phyloP scores from a whole-genome alignment of 768 basidiomycete genomes.

The Lactarius sanguifluus region DNA sequence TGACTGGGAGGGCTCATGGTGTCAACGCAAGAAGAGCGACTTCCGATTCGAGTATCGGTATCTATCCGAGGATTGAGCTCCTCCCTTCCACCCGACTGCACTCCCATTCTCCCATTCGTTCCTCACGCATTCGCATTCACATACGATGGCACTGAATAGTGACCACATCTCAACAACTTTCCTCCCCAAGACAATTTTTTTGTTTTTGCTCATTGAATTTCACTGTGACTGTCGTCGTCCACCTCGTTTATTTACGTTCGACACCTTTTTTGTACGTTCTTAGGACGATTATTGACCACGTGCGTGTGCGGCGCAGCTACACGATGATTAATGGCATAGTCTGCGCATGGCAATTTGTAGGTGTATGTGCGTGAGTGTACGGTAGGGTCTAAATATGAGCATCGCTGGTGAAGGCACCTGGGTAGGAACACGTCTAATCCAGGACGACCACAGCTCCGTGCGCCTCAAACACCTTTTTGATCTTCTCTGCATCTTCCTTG shows the following conservation, averaged over 20 bases:
- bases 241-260: slow-evolving; percentile 16
- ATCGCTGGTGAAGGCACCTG: not conserved
- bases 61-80: slow-evolving; percentile 77
- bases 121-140: slow-evolving; percentile 11
- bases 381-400: slow-evolving; percentile 12
- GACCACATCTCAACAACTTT: slow-evolving; percentile 12
- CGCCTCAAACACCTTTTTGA: slow-evolving; percentile 85
- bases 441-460: slow-evolving; percentile 87
- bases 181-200: not conserved
- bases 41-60: slow-evolving; percentile 97
- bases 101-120: not conserved
- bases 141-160: not conserved
- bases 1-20: slow-evolving; percentile 99
- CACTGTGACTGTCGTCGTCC: not conserved
- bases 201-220: slow-evolving; percentile 15
- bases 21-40: slow-evolving; percentile 95
- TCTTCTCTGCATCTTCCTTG: slow-evolving; percentile 97
- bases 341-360: slow-evolving; percentile 1
- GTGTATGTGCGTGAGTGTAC: slow-evolving; percentile 2
- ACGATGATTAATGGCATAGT: slow-evolving; percentile 23
- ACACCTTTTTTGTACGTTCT: slow-evolving; percentile 18
- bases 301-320: slow-evolving; percentile 16
- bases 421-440: slow-evolving; percentile 50
- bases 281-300: slow-evolving; percentile 9
- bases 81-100: not conserved